Base-by-base conservation (phyloP, 148 eudicot genomes). In the Rhododendron ovatum region DNA sequence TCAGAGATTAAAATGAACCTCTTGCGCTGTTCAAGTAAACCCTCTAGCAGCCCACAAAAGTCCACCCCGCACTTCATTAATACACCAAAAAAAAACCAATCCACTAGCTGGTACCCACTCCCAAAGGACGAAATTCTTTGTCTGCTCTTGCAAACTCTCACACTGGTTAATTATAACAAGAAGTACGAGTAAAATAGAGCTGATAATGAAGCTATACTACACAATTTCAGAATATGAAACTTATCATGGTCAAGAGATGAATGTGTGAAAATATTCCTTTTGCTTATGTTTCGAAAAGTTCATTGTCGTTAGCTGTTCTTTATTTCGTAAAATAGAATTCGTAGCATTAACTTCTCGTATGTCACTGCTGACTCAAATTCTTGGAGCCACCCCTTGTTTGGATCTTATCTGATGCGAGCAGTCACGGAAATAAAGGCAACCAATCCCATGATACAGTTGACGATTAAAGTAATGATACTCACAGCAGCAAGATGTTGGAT, bases 401-500 rank as follows among this genome's bases (percentile, higher is more conserved):
- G 20, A 22, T 86, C 39, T 30, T 35, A 86, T n/a, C 45, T 75
- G 30, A 82, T n/a, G 9, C 22, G 5, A 81, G 47, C 45, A 59
- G 74, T 33, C 51, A 57, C 3, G 45, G 51, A 67, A 33, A 69
- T 84, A 11, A 45, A 13, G 59, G 50, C 30, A 26, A 53, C 39
- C 39, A 7, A 22, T 43, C 22, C 48, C 76, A 26, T 50, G 41
- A 3, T 5, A 13, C 26, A 26, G 35, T 67, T 22, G 24, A 22
- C 37, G 33, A 24, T 47, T 30, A 5, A 2, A 28, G 69, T 12
- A 11, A 43, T 13, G 76, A 82, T 78, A 95, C 98, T 95, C 86
- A 97, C 99, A 86, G 96, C 92, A 88, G 87, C 92, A 88, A 97
- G 96, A 89, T 97, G 99, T 80, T 92, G 98, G 51, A 94, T 92